These are phyloP conservation scores for Ogataea methylovora DNA, from an alignment of 805 yeast species.

Conservation along the genomic window DNA sequence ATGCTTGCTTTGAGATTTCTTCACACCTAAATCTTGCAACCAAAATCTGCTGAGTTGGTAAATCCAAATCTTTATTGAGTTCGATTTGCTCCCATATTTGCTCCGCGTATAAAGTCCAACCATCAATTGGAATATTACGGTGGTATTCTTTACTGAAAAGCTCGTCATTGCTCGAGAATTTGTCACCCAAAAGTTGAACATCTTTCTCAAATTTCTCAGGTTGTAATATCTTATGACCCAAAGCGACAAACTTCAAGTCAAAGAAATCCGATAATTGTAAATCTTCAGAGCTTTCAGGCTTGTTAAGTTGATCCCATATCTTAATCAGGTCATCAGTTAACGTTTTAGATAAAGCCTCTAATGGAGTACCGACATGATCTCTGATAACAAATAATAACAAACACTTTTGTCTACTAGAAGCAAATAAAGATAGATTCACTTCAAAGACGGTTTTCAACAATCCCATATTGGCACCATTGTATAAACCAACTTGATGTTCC, in stretches of 20 bases:
- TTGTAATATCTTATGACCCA: constrained; percentile 81
- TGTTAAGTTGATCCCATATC: constrained; percentile 73
- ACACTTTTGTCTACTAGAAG: constrained; percentile 49
- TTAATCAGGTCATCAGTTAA: constrained; percentile 61
- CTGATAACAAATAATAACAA: constrained; percentile 81
- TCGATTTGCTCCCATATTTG: constrained; percentile 95
- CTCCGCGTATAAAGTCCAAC: constrained; percentile 89
- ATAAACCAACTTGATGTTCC: constrained; percentile 95
- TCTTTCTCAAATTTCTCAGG: constrained; percentile 60
- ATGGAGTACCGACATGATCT: constrained; percentile 88
- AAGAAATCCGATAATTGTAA: constrained; percentile 67
- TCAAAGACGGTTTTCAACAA: constrained; percentile 92
- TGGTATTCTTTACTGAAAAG: constrained; percentile 69
- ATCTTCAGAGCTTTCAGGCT: constrained; percentile 57
- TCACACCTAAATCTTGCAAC: constrained; percentile 95
- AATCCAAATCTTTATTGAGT: constrained; percentile 84
- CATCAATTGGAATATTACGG: constrained; percentile 86
- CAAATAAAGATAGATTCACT: constrained; percentile 83
- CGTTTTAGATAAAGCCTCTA: constrained; percentile 61
- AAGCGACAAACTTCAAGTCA: constrained; percentile 72
- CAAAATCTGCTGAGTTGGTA: constrained; percentile 93
- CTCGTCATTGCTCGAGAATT: constrained; percentile 34
- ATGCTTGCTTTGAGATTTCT: constrained; percentile 61
- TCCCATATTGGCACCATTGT: constrained; percentile 98
- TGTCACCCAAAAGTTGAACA: constrained; percentile 55